A percentile compares a stretch with the other conserved stretches of the same genome.
phyloP scores from a whole-genome alignment of 169 alveolate genomes.

The Eimeria falciformis region DNA sequence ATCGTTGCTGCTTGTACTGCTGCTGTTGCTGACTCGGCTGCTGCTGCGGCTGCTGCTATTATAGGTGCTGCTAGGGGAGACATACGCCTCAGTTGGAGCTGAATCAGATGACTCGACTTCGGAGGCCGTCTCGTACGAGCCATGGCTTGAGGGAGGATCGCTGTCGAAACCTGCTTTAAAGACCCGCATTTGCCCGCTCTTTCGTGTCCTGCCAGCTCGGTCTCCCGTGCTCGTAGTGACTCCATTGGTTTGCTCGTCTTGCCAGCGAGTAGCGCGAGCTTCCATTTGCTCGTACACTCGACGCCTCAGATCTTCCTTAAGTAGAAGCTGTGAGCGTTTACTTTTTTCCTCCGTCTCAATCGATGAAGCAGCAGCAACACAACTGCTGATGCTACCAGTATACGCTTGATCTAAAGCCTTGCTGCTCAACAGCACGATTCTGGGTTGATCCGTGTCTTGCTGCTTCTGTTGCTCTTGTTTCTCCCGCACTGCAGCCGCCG shows the following conservation, averaged over 20 bases:
- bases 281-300: conserved; percentile 57
- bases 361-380: not conserved
- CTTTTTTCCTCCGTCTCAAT: not conserved
- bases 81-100: conserved; percentile 62
- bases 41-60: conserved; percentile 52
- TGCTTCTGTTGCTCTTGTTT: not conserved
- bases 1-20: conserved; percentile 26
- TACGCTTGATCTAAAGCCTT: not conserved
- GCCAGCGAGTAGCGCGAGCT: conserved; percentile 51
- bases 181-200: not conserved
- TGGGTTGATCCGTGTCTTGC: not conserved
- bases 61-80: conserved; percentile 54
- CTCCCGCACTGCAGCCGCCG: not conserved
- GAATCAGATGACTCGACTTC: conserved; percentile 50
- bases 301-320: conserved; percentile 59
- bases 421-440: not conserved
- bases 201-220: not conserved
- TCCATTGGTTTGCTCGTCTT: not conserved
- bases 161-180: conserved; percentile 41
- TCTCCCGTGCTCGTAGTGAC: not conserved
- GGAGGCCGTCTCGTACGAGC: conserved; percentile 55
- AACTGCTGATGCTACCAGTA: not conserved
- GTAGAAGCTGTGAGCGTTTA: conserved; percentile 42
- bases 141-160: conserved; percentile 53
- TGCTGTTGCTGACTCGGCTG: too few species aligned